Conservation (phyloP, 768 basidiomycete species). For the Hydnum rufescens region DNA sequence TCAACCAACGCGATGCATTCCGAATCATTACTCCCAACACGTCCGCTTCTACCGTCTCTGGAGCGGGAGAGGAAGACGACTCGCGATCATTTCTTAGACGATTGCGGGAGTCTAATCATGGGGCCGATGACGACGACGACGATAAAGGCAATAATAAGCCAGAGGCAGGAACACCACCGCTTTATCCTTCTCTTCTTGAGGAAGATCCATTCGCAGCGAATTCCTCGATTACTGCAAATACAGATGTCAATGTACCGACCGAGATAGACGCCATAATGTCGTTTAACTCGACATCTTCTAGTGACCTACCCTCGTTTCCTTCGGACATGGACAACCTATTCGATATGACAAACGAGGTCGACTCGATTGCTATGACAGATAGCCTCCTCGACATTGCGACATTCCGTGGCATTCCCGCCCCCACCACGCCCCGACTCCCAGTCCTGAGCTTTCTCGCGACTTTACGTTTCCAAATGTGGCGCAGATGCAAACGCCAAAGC, state of each 20-base stretch:
- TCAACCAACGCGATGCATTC: neutral
- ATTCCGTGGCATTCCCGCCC: neutral
- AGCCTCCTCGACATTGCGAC: neutral
- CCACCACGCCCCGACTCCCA: neutral
- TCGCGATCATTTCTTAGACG: neutral
- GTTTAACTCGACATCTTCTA: neutral
- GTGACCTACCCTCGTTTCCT: neutral
- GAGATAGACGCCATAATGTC: neutral
- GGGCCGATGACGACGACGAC: neutral
- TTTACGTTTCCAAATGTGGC: neutral
- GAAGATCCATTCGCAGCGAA: neutral
- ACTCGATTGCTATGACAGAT: neutral
- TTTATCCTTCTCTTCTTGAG: neutral
- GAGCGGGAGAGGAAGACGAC: neutral
- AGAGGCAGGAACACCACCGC: neutral
- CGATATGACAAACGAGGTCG: neutral
- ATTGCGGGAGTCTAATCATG: neutral
- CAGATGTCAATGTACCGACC: neutral
- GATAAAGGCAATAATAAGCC: neutral
- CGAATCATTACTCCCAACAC: neutral
- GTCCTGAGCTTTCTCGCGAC: neutral
- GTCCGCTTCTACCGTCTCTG: neutral
- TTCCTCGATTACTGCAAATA: neutral
- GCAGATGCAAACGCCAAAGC: neutral
- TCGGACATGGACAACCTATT: neutral